Base-by-base conservation (phyloP, 2,329 filamentous ascomycete genomes). In the Paramyrothecium roridum region DNA sequence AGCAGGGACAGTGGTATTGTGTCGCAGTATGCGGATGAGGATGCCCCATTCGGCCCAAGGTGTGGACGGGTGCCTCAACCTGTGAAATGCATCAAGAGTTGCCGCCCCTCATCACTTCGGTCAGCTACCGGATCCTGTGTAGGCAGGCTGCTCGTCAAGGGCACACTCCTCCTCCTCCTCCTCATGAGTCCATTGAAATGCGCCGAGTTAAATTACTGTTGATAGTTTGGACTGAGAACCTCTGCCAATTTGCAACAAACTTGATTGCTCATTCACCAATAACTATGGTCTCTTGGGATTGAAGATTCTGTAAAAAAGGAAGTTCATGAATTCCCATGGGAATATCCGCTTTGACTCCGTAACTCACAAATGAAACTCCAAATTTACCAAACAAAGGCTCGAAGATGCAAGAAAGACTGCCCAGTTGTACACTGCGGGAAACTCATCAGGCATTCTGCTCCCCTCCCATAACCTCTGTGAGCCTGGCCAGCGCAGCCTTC, bases 401-500 rank as follows among this genome's bases (percentile, higher is more conserved):
- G 26, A 6, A 10, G 26, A 10, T 30, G 26, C 10, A 30, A 30
- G 26, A 30, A 30, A 10, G 10, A 30, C 4, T 30, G 10, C 37
- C 37, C 37, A 19, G 37, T 16, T 13, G 26, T 30, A 30, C 26
- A 30, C 26, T 30, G 26, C 37, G 37, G 37, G 37, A 8, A 16
- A 19, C 7, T 43, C 37, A 43, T 19, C n/a, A 16, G 3, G 37
- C 37, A 43, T 43, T 13, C 37, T 43, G 37, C 13, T 43, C 37
- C 13, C 16, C n/a, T 16, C 13, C 37, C 37, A 43, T 43, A 4
- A 19, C 37, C 12, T 43, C 37, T 4, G 37, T 43, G 6, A 87
- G 85, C 60, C 78, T 78, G 34, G 77, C 73, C 50, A 89, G 72
- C 2, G 87, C 82, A 52, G 84, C 80, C 22, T 72, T 71, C 72